Evolutionary conservation across 768 basidiomycete species (phyloP).

Genomic region (Austroboletus eburneus): DNA sequence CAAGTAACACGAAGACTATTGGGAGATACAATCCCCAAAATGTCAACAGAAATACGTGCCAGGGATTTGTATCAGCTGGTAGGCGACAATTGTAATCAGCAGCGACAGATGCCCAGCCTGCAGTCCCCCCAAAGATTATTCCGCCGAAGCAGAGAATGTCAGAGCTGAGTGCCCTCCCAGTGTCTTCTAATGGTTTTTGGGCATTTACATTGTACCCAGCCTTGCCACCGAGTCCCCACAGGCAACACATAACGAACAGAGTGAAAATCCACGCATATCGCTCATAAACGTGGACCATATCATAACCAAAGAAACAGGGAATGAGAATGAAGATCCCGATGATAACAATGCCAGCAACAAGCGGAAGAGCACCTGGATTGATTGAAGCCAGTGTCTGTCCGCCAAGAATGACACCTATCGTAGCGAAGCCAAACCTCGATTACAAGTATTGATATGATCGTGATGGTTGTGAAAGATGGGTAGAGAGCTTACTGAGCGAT

Average conservation of each 20-base stretch:
- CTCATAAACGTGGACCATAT: conserved; percentile 47
- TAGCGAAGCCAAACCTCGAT: conserved; percentile 44
- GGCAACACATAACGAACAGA: conserved; percentile 45
- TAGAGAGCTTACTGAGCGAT: conserved; percentile 44
- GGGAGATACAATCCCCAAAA: conserved; percentile 51
- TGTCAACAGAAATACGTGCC: conserved; percentile 45
- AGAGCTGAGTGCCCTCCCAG: conserved; percentile 40
- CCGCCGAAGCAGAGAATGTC: conserved; percentile 51
- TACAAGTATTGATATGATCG: too few species aligned
- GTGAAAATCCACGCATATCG: conserved; percentile 53
- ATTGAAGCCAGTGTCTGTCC: conserved; percentile 49
- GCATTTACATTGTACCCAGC: conserved; percentile 44
- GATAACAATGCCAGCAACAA: conserved; percentile 47
- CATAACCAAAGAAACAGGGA: conserved; percentile 48
- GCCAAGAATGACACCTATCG: conserved; percentile 49
- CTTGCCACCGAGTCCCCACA: conserved; percentile 46
- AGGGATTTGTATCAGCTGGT: conserved; percentile 40
- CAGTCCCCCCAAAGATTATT: conserved; percentile 47
- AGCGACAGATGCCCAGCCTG: conserved; percentile 50
- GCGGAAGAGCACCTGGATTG: conserved; percentile 40
- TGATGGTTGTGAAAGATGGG: too few species aligned
- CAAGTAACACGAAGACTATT: conserved; percentile 34
- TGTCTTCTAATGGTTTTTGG: conserved; percentile 40
- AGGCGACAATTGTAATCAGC: conserved; percentile 54
- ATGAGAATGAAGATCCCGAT: conserved; percentile 39